Conservation (phyloP, 495 filamentous ascomycete species). For the Talaromyces wortmannii region DNA sequence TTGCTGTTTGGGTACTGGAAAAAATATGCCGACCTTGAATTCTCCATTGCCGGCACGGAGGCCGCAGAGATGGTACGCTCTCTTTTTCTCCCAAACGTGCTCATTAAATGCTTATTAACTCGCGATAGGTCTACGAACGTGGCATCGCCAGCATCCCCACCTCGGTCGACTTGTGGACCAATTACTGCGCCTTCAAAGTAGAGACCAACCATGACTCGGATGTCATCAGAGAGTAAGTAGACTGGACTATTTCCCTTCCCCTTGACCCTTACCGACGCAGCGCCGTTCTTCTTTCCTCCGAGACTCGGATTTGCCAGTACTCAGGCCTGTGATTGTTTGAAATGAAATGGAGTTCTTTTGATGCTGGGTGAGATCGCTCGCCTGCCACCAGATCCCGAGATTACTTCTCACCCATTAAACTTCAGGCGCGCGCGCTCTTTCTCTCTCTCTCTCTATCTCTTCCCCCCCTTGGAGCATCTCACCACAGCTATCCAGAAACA, state of each 20-base stretch:
- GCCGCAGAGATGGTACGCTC: constrained; percentile 90
- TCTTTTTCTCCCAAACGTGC: not conserved
- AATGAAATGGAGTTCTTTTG: constrained; percentile 15
- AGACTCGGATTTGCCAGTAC: constrained; percentile 18
- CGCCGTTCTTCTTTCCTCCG: constrained; percentile 20
- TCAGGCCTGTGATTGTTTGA: not conserved
- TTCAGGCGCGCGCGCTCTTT: constrained; percentile 29
- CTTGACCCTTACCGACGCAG: constrained; percentile 35
- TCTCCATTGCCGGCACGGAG: constrained; percentile 93
- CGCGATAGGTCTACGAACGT: constrained; percentile 78
- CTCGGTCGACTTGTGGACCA: constrained; percentile 93
- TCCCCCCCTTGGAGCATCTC: constrained; percentile 18
- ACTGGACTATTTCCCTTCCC: constrained; percentile 64
- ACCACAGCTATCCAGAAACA: constrained; percentile 20
- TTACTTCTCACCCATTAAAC: constrained; percentile 53
- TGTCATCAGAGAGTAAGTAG: constrained; percentile 99
- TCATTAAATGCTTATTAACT: not conserved
- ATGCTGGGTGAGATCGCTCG: constrained; percentile 50
- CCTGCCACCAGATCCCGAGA: constrained; percentile 32
- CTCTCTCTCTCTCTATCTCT: constrained; percentile 16
- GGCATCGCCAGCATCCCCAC: constrained; percentile 88
- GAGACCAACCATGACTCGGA: constrained; percentile 92
- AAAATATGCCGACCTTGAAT: constrained; percentile 97
- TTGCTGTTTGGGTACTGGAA: constrained; percentile 98
- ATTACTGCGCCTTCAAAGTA: constrained; percentile 96